A percentile compares a stretch with the other conserved stretches of the same genome.
Conservation (phyloP, 2,329 filamentous ascomycete species). For the Coniochaeta prunicola region DNA sequence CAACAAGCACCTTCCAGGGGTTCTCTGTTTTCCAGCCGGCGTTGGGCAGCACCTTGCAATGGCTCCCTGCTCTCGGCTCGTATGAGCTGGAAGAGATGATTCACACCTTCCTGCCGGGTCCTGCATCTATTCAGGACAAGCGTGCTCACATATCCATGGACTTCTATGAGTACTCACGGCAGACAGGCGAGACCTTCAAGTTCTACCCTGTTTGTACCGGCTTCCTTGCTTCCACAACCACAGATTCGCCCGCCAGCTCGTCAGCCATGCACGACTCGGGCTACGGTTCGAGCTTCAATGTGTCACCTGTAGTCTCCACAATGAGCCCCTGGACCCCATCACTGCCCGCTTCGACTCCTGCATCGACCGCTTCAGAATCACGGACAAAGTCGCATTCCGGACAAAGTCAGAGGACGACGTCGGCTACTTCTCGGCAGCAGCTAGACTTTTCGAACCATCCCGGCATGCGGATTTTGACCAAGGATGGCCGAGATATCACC, state of each 20-base stretch:
- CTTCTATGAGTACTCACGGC: slow-evolving; percentile 46
- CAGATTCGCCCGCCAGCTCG: slow-evolving; percentile 37
- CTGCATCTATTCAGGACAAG: slow-evolving; percentile 50
- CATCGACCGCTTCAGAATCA: slow-evolving; percentile 21
- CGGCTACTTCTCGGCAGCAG: slow-evolving; percentile 19
- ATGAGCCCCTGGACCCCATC: slow-evolving; percentile 37
- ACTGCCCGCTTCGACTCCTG: slow-evolving; percentile 17
- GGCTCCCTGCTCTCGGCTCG: slow-evolving; percentile 58
- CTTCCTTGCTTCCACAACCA: slow-evolving; percentile 25
- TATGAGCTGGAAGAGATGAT: slow-evolving; percentile 55
- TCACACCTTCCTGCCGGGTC: slow-evolving; percentile 47
- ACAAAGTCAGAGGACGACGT: slow-evolving; percentile 14
- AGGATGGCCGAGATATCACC: slow-evolving; percentile 55
- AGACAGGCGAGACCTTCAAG: slow-evolving; percentile 52
- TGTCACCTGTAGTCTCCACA: slow-evolving; percentile 41
- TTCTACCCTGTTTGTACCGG: slow-evolving; percentile 47
- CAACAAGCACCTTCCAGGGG: slow-evolving; percentile 23
- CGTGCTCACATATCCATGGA: slow-evolving; percentile 49
- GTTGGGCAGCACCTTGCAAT: slow-evolving; percentile 51
- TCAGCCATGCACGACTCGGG: slow-evolving; percentile 35
- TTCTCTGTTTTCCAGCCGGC: slow-evolving; percentile 55
- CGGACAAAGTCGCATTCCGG: slow-evolving; percentile 14
- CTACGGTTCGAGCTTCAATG: slow-evolving; percentile 38
- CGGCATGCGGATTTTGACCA: slow-evolving; percentile 61
- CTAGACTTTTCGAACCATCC: slow-evolving; percentile 46